A percentile compares a stretch with the other conserved stretches of the same genome.
Conservation (phyloP, 805 yeast species). For the Vanderwaltozyma verrucispora region DNA sequence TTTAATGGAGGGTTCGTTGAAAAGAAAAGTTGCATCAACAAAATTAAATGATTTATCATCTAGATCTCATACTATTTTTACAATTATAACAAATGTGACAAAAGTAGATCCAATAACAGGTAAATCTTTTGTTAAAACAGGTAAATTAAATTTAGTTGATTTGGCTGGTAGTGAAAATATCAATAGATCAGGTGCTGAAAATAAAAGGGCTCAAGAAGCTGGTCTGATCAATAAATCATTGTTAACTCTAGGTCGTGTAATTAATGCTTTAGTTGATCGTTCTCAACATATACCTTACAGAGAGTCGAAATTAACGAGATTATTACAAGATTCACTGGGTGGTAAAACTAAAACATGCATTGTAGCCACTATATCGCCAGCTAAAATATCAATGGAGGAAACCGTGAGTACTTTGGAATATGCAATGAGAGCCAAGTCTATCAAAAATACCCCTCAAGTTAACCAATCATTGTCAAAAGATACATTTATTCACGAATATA, state of each 20-base stretch:
- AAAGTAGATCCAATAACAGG: slow-evolving; percentile 37
- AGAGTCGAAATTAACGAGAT: slow-evolving; percentile 70
- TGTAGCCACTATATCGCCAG: slow-evolving; percentile 77
- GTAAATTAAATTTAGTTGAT: slow-evolving; percentile 82
- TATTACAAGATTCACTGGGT: slow-evolving; percentile 75
- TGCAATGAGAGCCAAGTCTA: slow-evolving; percentile 72
- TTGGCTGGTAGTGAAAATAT: slow-evolving; percentile 90
- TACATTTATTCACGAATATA: slow-evolving; percentile 35
- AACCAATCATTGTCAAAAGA: slow-evolving; percentile 41
- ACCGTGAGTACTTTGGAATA: slow-evolving; percentile 74
- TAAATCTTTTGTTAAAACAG: slow-evolving; percentile 41
- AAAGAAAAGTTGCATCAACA: slow-evolving; percentile 68
- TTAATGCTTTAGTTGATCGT: slow-evolving; percentile 56
- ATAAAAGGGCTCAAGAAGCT: slow-evolving; percentile 81
- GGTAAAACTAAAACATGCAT: slow-evolving; percentile 76
- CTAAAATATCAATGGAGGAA: slow-evolving; percentile 59
- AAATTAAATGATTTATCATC: slow-evolving; percentile 68
- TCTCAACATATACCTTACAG: slow-evolving; percentile 71
- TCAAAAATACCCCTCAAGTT: slow-evolving; percentile 56
- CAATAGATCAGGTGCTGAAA: slow-evolving; percentile 71
- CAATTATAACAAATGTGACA: slow-evolving; percentile 51
- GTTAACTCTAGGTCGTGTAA: slow-evolving; percentile 78
- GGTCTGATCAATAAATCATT: slow-evolving; percentile 83
- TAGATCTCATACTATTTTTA: slow-evolving; percentile 72
- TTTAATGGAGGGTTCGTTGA: slow-evolving; percentile 46